Evolutionary conservation across 192 early-diverging fungal genomes (phyloP).

Genomic region (Backusella westeae): DNA sequence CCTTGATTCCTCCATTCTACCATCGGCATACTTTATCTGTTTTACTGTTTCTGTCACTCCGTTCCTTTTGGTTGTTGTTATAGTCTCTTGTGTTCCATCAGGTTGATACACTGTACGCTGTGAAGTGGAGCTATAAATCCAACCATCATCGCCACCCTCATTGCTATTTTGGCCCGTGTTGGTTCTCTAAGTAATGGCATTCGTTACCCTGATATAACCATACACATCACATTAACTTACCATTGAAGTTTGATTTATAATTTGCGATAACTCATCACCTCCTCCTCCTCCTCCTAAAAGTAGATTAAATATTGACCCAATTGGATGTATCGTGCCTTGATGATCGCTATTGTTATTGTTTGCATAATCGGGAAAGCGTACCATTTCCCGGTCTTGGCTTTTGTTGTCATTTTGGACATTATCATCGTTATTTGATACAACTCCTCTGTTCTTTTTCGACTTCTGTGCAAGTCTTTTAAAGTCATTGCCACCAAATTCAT

Average conservation of each 20-base stretch:
- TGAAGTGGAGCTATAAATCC: not conserved
- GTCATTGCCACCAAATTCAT: conserved; percentile 1
- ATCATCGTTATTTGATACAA: not conserved
- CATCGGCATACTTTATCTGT: conserved; percentile 1
- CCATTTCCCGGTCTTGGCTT: not conserved
- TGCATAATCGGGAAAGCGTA: not conserved
- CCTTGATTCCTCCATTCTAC: not conserved
- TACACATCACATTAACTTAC: not conserved
- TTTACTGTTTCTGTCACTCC: not conserved
- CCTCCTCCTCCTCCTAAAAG: not conserved
- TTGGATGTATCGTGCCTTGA: not conserved
- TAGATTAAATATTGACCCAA: not conserved
- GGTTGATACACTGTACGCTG: not conserved
- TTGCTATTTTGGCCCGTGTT: not conserved
- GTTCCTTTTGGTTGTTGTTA: not conserved
- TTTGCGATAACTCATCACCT: not conserved
- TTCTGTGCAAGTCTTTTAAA: conserved; percentile 10
- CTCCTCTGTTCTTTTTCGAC: not conserved
- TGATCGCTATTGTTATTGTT: not conserved
- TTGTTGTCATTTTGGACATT: not conserved
- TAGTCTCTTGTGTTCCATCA: not conserved
- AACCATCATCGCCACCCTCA: not conserved
- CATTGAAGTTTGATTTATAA: not conserved
- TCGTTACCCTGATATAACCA: not conserved
- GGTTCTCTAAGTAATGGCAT: not conserved